Percentiles rank a stretch among this genome's conserved stretches.
Conservation (phyloP, 2,329 filamentous ascomycete genomes). For the Aureobasidium musti region DNA sequence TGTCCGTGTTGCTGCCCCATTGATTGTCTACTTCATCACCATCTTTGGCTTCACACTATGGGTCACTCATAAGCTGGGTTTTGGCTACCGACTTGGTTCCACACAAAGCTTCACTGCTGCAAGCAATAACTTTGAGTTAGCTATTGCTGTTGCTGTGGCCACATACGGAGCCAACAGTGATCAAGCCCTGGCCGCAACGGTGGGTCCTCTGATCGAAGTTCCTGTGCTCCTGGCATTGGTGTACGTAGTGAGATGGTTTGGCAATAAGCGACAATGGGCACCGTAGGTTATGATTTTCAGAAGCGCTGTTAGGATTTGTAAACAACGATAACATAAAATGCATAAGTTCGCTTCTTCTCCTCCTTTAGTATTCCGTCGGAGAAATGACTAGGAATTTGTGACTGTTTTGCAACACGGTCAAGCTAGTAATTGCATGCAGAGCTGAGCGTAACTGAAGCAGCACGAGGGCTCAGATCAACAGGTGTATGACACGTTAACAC, state of each 20-base stretch:
- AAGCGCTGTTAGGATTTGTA: no score
- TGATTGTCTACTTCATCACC: constrained; percentile 76
- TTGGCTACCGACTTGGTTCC: constrained; percentile 66
- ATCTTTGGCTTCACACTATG: constrained; percentile 72
- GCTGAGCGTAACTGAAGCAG: no score
- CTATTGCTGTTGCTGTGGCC: constrained; percentile 83
- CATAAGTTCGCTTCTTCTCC: no score
- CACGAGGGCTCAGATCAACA: no score
- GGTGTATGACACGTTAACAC: no score
- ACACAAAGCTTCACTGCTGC: constrained; percentile 88
- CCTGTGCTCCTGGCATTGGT: constrained; percentile 77
- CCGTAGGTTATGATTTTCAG: no score
- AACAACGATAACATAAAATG: no score
- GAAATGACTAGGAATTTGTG: no score
- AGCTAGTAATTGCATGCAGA: no score
- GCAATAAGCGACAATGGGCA: constrained; percentile 42
- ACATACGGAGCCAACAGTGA: constrained; percentile 76
- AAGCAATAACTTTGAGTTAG: constrained; percentile 91
- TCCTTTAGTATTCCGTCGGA: no score
- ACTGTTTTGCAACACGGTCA: no score
- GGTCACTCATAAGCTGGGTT: constrained; percentile 65
- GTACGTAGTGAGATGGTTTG: constrained; percentile 67
- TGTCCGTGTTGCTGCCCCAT: constrained; percentile 74
- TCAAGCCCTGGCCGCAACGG: constrained; percentile 78
- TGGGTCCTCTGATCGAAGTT: constrained; percentile 84